Conservation (phyloP, 2,329 filamentous ascomycete species). For the Diaporthe longicolla region DNA sequence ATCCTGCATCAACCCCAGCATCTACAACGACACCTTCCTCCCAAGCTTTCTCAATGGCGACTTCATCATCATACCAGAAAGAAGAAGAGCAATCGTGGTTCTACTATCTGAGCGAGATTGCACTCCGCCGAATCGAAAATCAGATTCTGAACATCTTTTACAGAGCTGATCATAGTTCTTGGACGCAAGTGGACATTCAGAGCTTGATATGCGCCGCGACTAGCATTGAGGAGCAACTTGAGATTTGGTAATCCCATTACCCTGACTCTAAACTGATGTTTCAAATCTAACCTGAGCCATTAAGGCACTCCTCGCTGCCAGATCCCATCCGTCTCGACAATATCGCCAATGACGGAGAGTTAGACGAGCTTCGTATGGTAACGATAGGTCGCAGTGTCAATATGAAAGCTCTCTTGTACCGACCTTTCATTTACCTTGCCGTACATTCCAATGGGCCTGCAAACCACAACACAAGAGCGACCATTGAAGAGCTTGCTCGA, state of each 20-base stretch:
- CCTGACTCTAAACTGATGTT: not conserved
- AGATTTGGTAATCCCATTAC: not conserved
- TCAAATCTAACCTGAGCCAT: not conserved
- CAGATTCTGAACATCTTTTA: not conserved
- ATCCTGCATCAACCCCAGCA: not conserved
- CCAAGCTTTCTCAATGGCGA: not conserved
- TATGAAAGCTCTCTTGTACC: not conserved
- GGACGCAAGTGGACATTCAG: not conserved
- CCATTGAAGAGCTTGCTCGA: not conserved
- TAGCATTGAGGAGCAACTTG: not conserved
- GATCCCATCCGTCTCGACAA: conserved; percentile 2
- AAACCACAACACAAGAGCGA: not conserved
- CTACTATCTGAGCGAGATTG: not conserved
- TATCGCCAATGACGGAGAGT: not conserved
- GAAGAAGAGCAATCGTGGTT: conserved; percentile 1
- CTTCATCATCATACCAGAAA: not conserved
- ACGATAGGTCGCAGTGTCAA: not conserved
- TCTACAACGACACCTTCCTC: not conserved
- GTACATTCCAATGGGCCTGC: not conserved
- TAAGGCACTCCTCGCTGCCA: not conserved
- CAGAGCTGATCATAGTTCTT: not conserved
- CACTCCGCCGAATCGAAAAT: conserved; percentile 1
- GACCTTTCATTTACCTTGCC: not conserved
- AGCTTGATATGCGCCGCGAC: not conserved
- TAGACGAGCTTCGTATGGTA: not conserved